These are phyloP conservation scores for Capsicum rhomboideum DNA, from an alignment of 257 asterid genomes.

Conservation along the genomic window DNA sequence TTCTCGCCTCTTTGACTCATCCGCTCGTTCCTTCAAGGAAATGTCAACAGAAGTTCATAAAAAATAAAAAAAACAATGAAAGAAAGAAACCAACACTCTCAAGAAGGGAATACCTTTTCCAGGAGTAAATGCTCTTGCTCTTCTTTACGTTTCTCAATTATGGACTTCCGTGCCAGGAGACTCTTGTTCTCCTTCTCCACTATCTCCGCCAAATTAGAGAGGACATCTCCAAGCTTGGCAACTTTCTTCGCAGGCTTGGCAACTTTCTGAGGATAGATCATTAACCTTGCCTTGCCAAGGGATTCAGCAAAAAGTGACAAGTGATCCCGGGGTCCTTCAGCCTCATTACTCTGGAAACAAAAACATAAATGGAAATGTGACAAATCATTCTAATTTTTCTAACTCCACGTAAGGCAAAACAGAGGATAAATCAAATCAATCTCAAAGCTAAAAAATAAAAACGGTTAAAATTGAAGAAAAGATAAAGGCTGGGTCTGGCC, in stretches of 20 bases:
- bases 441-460: not conserved
- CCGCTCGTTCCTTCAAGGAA: slow-evolving; percentile 67
- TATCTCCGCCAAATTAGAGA: slow-evolving; percentile 49
- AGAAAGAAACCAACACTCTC: not conserved
- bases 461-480: not conserved
- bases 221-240: slow-evolving; percentile 36
- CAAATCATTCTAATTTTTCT: not conserved
- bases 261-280: slow-evolving; percentile 35
- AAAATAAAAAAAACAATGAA: not conserved
- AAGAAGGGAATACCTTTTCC: slow-evolving; percentile 51
- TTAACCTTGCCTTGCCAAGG: slow-evolving; percentile 45
- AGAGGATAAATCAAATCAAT: not conserved
- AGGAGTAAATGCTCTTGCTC: slow-evolving; percentile 83
- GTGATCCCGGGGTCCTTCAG: slow-evolving; percentile 68
- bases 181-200: slow-evolving; percentile 84
- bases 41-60: slow-evolving; percentile 1
- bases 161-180: slow-evolving; percentile 78
- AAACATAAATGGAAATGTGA: not conserved
- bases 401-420: not conserved
- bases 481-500: not conserved
- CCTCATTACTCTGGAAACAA: slow-evolving; percentile 54
- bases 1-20: slow-evolving; percentile 63
- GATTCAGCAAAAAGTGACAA: slow-evolving; percentile 53
- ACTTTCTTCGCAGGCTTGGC: slow-evolving; percentile 21
- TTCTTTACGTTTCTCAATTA: slow-evolving; percentile 89